Evolutionary conservation across 1,284 basidiomycete genomes (phyloP).

Genomic region (Rhodotorula sp.): DNA sequence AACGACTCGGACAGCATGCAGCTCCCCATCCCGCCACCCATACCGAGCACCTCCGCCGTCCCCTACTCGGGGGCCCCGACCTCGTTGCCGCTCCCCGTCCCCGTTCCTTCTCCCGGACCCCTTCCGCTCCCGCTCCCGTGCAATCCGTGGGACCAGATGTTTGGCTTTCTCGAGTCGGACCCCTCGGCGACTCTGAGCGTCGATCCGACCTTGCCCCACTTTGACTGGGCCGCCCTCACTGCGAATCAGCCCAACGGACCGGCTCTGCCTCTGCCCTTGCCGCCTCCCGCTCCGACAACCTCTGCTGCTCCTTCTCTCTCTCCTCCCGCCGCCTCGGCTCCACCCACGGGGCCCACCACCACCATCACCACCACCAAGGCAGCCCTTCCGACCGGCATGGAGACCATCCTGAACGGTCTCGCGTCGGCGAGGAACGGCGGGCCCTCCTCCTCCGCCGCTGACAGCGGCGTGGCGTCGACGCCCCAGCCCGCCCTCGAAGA

Average conservation of each 20-base stretch:
- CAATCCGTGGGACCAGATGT: conserved; percentile 1
- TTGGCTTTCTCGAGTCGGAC: conserved; percentile 5
- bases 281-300: no score
- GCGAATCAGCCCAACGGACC: neutral
- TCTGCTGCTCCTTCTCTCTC: no score
- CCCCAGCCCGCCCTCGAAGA: neutral
- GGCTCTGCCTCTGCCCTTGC: no score
- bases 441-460: neutral
- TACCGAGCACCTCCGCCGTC: neutral
- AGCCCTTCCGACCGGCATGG: neutral
- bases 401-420: conserved; percentile 1
- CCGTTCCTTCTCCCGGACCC: no score
- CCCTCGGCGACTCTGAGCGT: neutral
- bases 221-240: conserved; percentile 4
- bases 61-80: neutral
- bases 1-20: neutral
- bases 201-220: neutral
- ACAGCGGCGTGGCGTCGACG: neutral
- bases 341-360: neutral
- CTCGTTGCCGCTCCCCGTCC: neutral
- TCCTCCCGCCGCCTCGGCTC: no score
- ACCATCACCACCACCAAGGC: neutral
- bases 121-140: neutral
- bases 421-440: neutral
- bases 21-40: neutral